Conservation (phyloP, 768 basidiomycete genomes). For the Strobilomyces echinocephalus region DNA sequence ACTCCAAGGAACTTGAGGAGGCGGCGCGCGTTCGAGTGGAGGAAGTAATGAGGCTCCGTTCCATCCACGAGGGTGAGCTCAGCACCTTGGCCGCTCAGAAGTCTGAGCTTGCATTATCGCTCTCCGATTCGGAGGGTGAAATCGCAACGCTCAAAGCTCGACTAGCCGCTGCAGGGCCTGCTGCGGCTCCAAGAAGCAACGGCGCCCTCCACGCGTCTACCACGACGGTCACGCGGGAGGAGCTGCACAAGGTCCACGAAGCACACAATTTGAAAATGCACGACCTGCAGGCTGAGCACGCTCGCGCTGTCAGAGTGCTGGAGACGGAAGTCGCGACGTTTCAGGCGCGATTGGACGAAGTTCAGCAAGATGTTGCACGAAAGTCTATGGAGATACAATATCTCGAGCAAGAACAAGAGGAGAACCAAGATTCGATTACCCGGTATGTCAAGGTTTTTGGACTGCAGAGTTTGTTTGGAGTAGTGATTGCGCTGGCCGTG, state of each 20-base stretch:
- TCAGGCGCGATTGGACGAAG: constrained; percentile 44
- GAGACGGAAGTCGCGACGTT: constrained; percentile 55
- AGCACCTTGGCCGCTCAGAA: constrained; percentile 53
- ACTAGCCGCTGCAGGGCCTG: constrained; percentile 41
- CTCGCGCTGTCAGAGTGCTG: constrained; percentile 49
- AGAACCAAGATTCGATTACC: constrained; percentile 67
- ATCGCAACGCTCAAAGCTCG: constrained; percentile 59
- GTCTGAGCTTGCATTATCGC: constrained; percentile 51
- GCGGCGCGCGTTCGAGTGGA: constrained; percentile 65
- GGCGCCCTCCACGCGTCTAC: constrained; percentile 38
- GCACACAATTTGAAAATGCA: constrained; percentile 80
- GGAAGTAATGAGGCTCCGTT: constrained; percentile 60
- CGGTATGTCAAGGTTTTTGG: constrained; percentile 69
- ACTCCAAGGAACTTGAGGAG: constrained; percentile 70
- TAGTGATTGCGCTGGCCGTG: constrained; percentile 48
- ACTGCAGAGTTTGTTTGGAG: constrained; percentile 52
- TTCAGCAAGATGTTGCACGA: constrained; percentile 56
- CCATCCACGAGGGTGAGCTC: constrained; percentile 59
- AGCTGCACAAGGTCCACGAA: constrained; percentile 72
- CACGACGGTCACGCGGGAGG: constrained; percentile 61
- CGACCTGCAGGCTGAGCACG: constrained; percentile 66
- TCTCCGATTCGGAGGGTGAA: constrained; percentile 79
- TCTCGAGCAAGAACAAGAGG: constrained; percentile 76
- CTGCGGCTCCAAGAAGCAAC: constrained; percentile 52
- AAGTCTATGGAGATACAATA: constrained; percentile 81